Evolutionary conservation across 2,329 filamentous ascomycete genomes (phyloP).

Genomic region (Penicillium sp.): DNA sequence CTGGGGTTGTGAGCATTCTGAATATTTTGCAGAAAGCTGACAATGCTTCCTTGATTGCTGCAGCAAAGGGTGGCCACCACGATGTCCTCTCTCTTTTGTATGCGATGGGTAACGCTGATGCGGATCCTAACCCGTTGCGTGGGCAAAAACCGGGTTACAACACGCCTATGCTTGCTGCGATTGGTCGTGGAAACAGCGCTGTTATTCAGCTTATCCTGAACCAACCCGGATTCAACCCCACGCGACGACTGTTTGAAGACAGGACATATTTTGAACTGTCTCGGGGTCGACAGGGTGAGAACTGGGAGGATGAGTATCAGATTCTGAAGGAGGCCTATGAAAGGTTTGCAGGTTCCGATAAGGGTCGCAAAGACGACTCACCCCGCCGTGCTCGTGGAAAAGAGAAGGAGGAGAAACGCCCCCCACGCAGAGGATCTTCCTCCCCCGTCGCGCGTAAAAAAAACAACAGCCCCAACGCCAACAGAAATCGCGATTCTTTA

Average conservation of each 20-base stretch:
- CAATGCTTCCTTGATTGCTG: constrained; percentile 82
- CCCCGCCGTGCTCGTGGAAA: constrained; percentile 39
- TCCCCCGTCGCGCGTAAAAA: constrained; percentile 39
- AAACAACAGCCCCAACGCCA: constrained; percentile 29
- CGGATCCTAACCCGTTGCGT: constrained; percentile 66
- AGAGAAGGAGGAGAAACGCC: constrained; percentile 38
- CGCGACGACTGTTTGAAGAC: constrained; percentile 66
- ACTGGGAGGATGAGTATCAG: constrained; percentile 85
- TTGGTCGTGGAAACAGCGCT: constrained; percentile 81
- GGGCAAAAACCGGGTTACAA: constrained; percentile 65
- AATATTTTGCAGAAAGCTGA: constrained; percentile 60
- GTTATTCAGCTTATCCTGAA: constrained; percentile 77
- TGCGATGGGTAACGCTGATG: constrained; percentile 63
- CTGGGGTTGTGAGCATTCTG: constrained; percentile 48
- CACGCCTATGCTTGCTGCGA: constrained; percentile 90
- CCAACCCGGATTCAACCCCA: constrained; percentile 78
- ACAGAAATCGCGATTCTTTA: constrained; percentile 12
- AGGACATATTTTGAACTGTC: constrained; percentile 87
- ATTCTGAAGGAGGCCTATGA: constrained; percentile 66
- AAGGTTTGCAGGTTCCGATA: constrained; percentile 31
- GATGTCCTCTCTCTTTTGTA: constrained; percentile 77
- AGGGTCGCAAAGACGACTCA: constrained; percentile 34
- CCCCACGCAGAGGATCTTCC: constrained; percentile 34
- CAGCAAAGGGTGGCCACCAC: constrained; percentile 86
- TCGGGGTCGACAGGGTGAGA: constrained; percentile 74